phyloP scores from a whole-genome alignment of 2,329 filamentous ascomycete species.

The Geoglossum cookeanum region DNA sequence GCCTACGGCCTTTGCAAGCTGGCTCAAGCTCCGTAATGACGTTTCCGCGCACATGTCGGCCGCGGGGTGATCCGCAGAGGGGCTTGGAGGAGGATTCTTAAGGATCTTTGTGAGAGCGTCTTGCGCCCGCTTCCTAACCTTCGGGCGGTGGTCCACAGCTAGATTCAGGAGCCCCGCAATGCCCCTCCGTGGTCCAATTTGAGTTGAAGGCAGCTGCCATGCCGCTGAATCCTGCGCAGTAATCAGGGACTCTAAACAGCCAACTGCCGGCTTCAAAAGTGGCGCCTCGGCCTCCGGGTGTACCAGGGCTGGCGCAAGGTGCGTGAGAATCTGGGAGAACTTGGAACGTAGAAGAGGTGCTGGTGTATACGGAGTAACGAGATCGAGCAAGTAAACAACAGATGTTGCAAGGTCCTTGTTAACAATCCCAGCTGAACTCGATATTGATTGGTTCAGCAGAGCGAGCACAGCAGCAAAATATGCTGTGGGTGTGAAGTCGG shows the following conservation, averaged over 20 bases:
- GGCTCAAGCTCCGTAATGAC: constrained; percentile 59
- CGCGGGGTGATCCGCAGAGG: constrained; percentile 81
- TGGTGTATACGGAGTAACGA: constrained; percentile 70
- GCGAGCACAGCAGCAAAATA: constrained; percentile 94
- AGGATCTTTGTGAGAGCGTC: constrained; percentile 74
- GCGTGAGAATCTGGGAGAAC: constrained; percentile 80
- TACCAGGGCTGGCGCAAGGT: constrained; percentile 67
- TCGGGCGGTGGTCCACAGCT: constrained; percentile 71
- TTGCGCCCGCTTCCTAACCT: constrained; percentile 83
- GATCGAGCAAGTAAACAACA: constrained; percentile 86
- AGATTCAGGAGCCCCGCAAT: constrained; percentile 72
- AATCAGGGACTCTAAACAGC: constrained; percentile 80
- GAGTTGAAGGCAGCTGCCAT: constrained; percentile 70
- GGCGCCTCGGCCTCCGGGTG: constrained; percentile 70
- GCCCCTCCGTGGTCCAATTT: constrained; percentile 71
- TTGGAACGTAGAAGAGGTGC: constrained; percentile 78
- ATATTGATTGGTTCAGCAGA: constrained; percentile 60
- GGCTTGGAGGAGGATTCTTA: constrained; percentile 70
- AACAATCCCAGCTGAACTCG: constrained; percentile 38
- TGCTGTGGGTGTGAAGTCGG: constrained; percentile 64
- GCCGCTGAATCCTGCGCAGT: constrained; percentile 70
- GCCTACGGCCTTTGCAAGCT: constrained; percentile 50
- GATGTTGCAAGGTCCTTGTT: constrained; percentile 72
- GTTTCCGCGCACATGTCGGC: constrained; percentile 93
- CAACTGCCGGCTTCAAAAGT: constrained; percentile 70